These are phyloP conservation scores for Pyrenula massariospora DNA, from an alignment of 495 filamentous ascomycete species.

Conservation along the genomic window DNA sequence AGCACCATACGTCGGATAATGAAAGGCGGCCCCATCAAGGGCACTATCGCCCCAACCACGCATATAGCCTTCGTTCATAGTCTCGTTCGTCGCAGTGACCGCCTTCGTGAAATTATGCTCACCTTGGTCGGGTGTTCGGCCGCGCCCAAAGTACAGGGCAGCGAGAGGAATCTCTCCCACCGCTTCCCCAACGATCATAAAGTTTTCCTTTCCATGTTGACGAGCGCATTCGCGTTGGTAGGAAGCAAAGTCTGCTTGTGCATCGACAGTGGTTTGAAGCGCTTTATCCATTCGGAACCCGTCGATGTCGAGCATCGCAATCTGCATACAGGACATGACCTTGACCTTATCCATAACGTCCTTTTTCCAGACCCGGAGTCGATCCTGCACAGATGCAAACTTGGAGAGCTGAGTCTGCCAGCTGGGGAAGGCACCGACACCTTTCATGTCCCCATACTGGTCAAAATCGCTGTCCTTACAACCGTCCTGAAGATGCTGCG, in stretches of 20 bases:
- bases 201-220: slow-evolving; percentile 29
- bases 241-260: slow-evolving; percentile 28
- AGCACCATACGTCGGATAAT: slow-evolving; percentile 33
- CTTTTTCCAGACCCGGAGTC: slow-evolving; percentile 27
- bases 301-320: slow-evolving; percentile 33
- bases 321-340: slow-evolving; percentile 23
- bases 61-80: slow-evolving; percentile 23
- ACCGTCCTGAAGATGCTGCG: slow-evolving; percentile 15
- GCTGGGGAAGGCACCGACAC: slow-evolving; percentile 30
- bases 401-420: slow-evolving; percentile 26
- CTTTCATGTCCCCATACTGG: slow-evolving; percentile 30
- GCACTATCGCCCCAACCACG: slow-evolving; percentile 30
- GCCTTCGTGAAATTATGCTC: slow-evolving; percentile 21
- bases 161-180: slow-evolving; percentile 24
- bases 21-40: slow-evolving; percentile 32
- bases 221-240: slow-evolving; percentile 27
- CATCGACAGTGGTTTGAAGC: slow-evolving; percentile 31
- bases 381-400: slow-evolving; percentile 30
- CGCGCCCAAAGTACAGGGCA: slow-evolving; percentile 24
- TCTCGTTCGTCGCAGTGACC: slow-evolving; percentile 19
- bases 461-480: slow-evolving; percentile 30
- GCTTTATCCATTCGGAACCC: slow-evolving; percentile 39
- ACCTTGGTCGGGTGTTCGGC: slow-evolving; percentile 22
- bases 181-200: slow-evolving; percentile 39
- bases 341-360: slow-evolving; percentile 20